A percentile compares a stretch with the other conserved stretches of the same genome.
Evolutionary conservation across 2,329 filamentous ascomycete genomes (phyloP).

Genomic region (Fusarium humuli): DNA sequence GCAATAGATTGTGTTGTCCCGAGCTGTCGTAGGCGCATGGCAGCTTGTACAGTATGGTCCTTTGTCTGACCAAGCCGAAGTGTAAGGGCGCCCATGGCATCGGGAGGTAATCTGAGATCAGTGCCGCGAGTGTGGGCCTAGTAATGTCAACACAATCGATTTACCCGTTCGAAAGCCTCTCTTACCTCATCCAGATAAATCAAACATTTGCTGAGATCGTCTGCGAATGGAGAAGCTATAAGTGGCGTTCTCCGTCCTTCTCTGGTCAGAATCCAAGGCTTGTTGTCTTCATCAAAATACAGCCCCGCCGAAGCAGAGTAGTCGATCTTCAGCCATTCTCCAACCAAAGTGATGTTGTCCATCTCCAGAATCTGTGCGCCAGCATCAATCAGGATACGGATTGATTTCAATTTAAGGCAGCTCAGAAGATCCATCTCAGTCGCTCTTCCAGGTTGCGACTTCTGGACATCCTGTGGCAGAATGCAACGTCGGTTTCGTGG

Average conservation of each 20-base stretch:
- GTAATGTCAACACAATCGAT: not conserved
- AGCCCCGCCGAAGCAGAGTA: constrained; percentile 60
- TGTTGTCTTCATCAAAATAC: constrained; percentile 58
- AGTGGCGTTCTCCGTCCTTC: constrained; percentile 34
- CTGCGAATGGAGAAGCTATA: constrained; percentile 37
- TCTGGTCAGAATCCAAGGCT: constrained; percentile 36
- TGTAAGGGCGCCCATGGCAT: constrained; percentile 64
- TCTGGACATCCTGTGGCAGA: constrained; percentile 47
- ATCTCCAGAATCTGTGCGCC: constrained; percentile 74
- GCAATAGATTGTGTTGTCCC: constrained; percentile 64
- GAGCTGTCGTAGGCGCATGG: constrained; percentile 72
- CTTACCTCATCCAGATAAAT: constrained; percentile 71
- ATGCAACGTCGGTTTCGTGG: constrained; percentile 62
- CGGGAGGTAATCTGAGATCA: constrained; percentile 65
- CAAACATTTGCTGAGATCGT: constrained; percentile 47
- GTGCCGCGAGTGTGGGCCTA: constrained; percentile 57
- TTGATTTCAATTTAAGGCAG: constrained; percentile 41
- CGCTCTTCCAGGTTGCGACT: constrained; percentile 57
- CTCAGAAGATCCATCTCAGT: constrained; percentile 50
- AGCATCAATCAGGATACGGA: constrained; percentile 71
- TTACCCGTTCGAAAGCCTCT: no score
- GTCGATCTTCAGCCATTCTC: constrained; percentile 63
- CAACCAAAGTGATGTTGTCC: constrained; percentile 62
- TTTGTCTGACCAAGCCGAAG: constrained; percentile 69
- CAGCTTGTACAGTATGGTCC: constrained; percentile 66